phyloP scores from a whole-genome alignment of 495 filamentous ascomycete genomes.

The Penicillium coffeae region DNA sequence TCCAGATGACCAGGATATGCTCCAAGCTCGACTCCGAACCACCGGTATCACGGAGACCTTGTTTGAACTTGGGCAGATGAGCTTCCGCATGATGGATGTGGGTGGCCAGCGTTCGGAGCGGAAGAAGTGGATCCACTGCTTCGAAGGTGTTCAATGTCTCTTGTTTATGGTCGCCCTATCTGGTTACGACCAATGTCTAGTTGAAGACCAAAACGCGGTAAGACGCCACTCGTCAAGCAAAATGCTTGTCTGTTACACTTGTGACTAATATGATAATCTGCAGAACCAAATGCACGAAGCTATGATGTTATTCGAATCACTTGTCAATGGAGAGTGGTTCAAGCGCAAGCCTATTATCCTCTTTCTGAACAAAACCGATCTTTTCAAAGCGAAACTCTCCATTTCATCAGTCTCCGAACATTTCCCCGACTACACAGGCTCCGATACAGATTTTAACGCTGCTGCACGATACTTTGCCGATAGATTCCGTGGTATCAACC shows the following conservation, averaged over 20 bases:
- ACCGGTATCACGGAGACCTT: slow-evolving; percentile 97
- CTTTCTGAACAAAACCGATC: slow-evolving; percentile 98
- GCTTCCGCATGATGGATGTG: slow-evolving; percentile 98
- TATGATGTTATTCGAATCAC: slow-evolving; percentile 95
- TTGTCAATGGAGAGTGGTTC: slow-evolving; percentile 98
- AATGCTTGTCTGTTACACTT: not conserved
- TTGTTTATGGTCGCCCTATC: slow-evolving; percentile 95
- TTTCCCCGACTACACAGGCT: slow-evolving; percentile 85
- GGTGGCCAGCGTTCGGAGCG: slow-evolving; percentile 95
- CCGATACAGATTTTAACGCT: slow-evolving; percentile 50
- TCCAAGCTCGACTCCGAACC: slow-evolving; percentile 86
- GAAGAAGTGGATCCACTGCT: slow-evolving; percentile 99
- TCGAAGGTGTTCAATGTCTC: slow-evolving; percentile 91
- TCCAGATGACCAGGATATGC: slow-evolving; percentile 94
- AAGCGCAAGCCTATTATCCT: slow-evolving; percentile 92
- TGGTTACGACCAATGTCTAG: slow-evolving; percentile 93
- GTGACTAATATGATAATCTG: not conserved
- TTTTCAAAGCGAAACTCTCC: slow-evolving; percentile 86
- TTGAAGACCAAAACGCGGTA: slow-evolving; percentile 97
- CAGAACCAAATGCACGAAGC: slow-evolving; percentile 99
- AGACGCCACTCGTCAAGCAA: slow-evolving; percentile 28
- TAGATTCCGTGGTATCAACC: slow-evolving; percentile 82
- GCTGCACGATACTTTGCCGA: slow-evolving; percentile 84
- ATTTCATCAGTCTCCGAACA: slow-evolving; percentile 79
- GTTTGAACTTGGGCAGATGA: slow-evolving; percentile 91